Conservation (phyloP, 1,284 basidiomycete genomes). For the Bjerkandera adusta region DNA sequence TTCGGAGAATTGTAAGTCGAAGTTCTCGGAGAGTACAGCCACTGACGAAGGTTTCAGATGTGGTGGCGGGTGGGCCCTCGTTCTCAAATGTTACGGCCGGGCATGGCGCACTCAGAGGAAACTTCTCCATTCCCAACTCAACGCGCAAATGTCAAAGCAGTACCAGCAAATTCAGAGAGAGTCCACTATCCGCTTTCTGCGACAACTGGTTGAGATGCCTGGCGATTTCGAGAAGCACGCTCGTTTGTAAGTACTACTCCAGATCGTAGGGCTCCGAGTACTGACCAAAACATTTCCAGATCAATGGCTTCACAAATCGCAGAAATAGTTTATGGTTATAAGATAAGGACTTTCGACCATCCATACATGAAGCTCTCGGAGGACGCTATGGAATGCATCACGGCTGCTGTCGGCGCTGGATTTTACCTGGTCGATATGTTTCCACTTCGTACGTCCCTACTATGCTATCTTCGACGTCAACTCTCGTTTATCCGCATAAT, state of each 20-base stretch:
- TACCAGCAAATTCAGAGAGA: slow-evolving; percentile 22
- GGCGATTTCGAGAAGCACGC: slow-evolving; percentile 23
- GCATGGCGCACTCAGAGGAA: slow-evolving; percentile 38
- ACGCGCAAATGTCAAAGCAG: slow-evolving; percentile 12
- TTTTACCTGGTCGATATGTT: slow-evolving; percentile 25
- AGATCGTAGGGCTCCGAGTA: too few relatives aligned
- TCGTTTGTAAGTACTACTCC: slow-evolving; percentile 26
- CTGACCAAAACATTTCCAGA: neutral
- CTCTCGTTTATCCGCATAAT: too few relatives aligned
- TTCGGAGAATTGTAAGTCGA: slow-evolving; percentile 1
- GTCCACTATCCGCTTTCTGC: slow-evolving; percentile 32
- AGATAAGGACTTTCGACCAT: slow-evolving; percentile 22
- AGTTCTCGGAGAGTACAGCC: neutral
- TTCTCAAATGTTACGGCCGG: slow-evolving; percentile 36
- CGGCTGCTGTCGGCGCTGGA: slow-evolving; percentile 15
- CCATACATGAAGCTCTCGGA: slow-evolving; percentile 23
- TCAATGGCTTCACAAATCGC: neutral
- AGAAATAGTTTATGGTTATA: slow-evolving; percentile 18
- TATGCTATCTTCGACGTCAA: neutral
- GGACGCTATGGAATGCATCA: slow-evolving; percentile 16
- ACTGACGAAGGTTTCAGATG: slow-evolving; percentile 27
- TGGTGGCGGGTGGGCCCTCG: slow-evolving; percentile 35
- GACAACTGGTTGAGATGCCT: slow-evolving; percentile 26
- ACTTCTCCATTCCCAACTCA: slow-evolving; percentile 31
- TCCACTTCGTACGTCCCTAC: slow-evolving; percentile 19